Conservation (phyloP, 805 yeast species). For the Pichia kluyveri region DNA sequence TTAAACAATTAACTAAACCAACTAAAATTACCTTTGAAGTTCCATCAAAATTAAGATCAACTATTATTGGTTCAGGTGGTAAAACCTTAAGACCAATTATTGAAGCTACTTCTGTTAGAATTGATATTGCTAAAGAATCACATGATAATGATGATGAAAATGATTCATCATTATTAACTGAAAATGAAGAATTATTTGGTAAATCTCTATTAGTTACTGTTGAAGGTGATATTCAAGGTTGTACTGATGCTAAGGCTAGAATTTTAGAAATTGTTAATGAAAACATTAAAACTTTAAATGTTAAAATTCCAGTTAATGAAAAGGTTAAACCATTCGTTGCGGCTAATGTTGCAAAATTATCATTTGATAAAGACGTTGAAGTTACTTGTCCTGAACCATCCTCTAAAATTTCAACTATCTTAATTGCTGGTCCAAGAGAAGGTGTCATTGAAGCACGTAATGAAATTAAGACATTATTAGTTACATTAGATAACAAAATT, state of each 20-base stretch:
- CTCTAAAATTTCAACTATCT: constrained; percentile 35
- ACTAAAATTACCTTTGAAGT: constrained; percentile 49
- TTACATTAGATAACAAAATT: constrained; percentile 35
- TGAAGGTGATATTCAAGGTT: constrained; percentile 82
- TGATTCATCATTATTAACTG: constrained; percentile 8
- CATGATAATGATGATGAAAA: constrained; percentile 10
- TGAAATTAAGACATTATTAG: constrained; percentile 37
- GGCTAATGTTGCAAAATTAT: constrained; percentile 21
- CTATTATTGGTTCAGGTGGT: constrained; percentile 85
- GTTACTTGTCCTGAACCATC: constrained; percentile 20
- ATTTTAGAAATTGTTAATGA: constrained; percentile 69
- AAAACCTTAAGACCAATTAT: constrained; percentile 70
- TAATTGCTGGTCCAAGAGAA: constrained; percentile 65
- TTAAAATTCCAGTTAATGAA: constrained; percentile 39
- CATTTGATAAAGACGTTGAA: constrained; percentile 21
- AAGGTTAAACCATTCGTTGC: constrained; percentile 36
- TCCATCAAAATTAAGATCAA: constrained; percentile 70
- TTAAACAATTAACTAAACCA: constrained; percentile 71
- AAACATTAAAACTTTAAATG: constrained; percentile 51
- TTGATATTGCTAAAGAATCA: constrained; percentile 48
- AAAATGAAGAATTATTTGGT: constrained; percentile 52
- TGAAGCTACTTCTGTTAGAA: constrained; percentile 54
- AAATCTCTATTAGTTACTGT: constrained; percentile 53
- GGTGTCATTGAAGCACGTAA: constrained; percentile 48
- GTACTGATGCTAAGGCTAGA: constrained; percentile 58